phyloP scores from a whole-genome alignment of 2,329 filamentous ascomycete genomes.

The Trichophyton rubrum region DNA sequence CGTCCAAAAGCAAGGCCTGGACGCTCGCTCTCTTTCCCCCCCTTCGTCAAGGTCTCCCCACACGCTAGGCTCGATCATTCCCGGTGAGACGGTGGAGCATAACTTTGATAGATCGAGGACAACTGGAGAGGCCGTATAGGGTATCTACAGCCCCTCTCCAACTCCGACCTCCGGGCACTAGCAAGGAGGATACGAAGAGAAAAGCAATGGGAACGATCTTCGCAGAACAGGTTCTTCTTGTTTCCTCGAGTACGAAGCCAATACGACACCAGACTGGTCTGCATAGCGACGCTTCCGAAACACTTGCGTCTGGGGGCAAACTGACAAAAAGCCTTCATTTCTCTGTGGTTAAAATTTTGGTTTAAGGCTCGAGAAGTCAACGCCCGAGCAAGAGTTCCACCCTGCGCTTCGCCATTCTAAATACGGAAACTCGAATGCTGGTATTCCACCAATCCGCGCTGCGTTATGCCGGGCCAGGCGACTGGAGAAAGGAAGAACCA shows the following conservation, averaged over 20 bases:
- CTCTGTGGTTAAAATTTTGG: too few species aligned
- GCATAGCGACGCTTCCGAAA: too few species aligned
- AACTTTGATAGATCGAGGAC: neutral
- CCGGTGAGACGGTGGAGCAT: neutral
- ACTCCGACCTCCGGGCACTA: neutral
- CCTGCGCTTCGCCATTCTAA: neutral
- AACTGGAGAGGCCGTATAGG: neutral
- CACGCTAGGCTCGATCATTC: neutral
- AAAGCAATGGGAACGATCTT: neutral
- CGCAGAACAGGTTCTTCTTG: neutral
- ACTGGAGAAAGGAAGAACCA: neutral
- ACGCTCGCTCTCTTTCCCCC: neutral
- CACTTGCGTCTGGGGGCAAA: neutral
- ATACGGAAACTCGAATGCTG: neutral
- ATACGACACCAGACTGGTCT: neutral
- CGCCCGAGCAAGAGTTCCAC: neutral
- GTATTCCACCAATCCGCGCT: neutral
- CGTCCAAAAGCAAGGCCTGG: neutral
- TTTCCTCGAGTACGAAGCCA: neutral
- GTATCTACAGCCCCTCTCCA: neutral
- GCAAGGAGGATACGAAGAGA: neutral
- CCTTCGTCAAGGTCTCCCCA: neutral
- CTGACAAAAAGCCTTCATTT: too few species aligned
- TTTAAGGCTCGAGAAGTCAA: slow-evolving; percentile 1
- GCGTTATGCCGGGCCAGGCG: neutral